Evolutionary conservation across 2,329 filamentous ascomycete species (phyloP).

Genomic region (Alternaria triticimaculans): DNA sequence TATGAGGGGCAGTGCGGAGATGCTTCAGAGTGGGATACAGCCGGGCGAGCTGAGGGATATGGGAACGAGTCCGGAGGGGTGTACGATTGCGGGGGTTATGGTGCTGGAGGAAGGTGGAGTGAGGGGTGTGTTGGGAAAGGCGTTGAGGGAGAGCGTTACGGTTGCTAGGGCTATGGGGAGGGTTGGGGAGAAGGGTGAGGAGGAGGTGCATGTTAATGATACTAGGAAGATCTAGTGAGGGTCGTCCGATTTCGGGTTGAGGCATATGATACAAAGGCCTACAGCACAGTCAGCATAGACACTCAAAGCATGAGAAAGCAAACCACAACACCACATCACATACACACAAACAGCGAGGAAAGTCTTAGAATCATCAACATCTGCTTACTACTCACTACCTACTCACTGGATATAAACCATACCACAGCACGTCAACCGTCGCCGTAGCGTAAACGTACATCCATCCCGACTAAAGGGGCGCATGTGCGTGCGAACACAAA

Average conservation of each 20-base stretch:
- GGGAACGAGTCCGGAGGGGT: constrained; percentile 41
- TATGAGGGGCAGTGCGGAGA: constrained; percentile 39
- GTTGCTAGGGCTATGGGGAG: constrained; percentile 53
- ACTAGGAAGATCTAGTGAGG: constrained; percentile 32
- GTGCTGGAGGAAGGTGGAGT: constrained; percentile 42
- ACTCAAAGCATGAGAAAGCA: neutral
- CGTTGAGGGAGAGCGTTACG: constrained; percentile 57
- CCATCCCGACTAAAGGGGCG: neutral
- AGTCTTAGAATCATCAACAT: constrained; percentile 3
- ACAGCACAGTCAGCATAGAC: neutral
- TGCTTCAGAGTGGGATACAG: constrained; percentile 40
- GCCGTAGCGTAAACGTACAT: constrained; percentile 12
- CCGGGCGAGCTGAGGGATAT: constrained; percentile 37
- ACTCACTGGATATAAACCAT: constrained; percentile 9
- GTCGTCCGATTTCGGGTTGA: neutral
- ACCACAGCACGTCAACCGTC: neutral
- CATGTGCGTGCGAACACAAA: constrained; percentile 2
- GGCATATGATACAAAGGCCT: neutral
- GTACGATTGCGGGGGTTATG: constrained; percentile 45
- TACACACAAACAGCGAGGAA: neutral
- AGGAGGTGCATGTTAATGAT: constrained; percentile 51
- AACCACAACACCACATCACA: neutral
- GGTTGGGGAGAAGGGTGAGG: constrained; percentile 9
- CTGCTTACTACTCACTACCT: constrained; percentile 9
- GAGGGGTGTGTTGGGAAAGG: constrained; percentile 38